These are phyloP conservation scores for Mimosa bimucronata DNA, from an alignment of 306 rosid genomes.

Conservation along the genomic window DNA sequence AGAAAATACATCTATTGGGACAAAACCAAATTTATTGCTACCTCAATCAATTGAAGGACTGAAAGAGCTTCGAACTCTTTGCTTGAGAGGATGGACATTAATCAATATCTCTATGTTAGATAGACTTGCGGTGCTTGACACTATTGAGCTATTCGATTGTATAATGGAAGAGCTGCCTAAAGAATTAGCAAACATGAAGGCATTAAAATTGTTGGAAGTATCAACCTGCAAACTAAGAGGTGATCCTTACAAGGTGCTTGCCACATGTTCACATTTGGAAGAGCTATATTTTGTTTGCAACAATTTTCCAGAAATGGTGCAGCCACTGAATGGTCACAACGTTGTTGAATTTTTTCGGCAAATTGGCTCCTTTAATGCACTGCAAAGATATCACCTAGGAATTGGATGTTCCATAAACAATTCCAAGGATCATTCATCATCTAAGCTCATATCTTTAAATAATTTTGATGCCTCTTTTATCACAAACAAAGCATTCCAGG, in stretches of 20 bases:
- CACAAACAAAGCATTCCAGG: background rate
- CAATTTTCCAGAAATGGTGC: background rate
- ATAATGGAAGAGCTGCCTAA: no score
- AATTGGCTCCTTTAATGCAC: background rate
- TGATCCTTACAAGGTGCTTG: slow-evolving; percentile 2
- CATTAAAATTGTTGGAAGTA: background rate
- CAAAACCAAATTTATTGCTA: no score
- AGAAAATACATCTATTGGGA: no score
- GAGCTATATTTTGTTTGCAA: background rate
- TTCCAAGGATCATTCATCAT: background rate
- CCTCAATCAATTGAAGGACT: no score
- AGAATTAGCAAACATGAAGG: background rate
- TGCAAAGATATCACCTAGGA: background rate
- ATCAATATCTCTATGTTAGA: background rate
- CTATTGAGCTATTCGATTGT: background rate
- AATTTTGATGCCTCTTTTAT: background rate
- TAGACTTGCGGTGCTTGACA: background rate
- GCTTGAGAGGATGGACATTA: background rate
- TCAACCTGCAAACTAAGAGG: background rate
- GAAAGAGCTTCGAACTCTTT: no score
- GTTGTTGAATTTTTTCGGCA: background rate
- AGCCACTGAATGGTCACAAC: background rate
- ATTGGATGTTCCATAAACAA: background rate
- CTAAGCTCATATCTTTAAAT: background rate
- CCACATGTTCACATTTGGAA: slow-evolving; percentile 4